Percentiles rank a stretch among this genome's conserved stretches.
Conservation (phyloP, 2,329 filamentous ascomycete genomes). For the Blastomyces emzantsi region DNA sequence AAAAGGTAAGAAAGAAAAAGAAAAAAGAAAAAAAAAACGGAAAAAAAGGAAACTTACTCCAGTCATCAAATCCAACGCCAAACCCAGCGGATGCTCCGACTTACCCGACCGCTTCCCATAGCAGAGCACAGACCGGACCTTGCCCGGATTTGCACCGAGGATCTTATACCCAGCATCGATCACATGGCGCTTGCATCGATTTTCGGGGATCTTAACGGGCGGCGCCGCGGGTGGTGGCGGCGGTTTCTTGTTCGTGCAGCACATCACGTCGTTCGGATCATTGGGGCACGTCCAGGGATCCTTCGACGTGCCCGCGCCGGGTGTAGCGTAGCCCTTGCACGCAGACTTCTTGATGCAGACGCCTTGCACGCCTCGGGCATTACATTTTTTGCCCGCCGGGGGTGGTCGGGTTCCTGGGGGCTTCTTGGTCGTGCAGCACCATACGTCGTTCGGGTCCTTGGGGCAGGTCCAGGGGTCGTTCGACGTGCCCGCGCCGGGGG, state of each 20-base stretch:
- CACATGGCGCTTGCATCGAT: conserved; percentile 2
- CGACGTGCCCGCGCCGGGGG: not conserved
- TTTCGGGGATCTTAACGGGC: not conserved
- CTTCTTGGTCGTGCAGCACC: not conserved
- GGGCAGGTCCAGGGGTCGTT: not conserved
- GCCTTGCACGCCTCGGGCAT: not conserved
- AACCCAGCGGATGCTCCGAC: not conserved
- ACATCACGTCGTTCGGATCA: not conserved
- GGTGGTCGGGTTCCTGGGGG: not conserved
- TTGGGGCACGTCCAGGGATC: not conserved
- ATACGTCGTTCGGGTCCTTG: not conserved
- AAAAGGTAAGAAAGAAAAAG: too few species aligned
- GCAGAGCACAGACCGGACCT: not conserved
- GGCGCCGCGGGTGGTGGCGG: not conserved
- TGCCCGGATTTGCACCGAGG: conserved; percentile 2
- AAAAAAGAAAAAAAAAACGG: too few species aligned
- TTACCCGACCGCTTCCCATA: not conserved
- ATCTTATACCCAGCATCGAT: conserved; percentile 4
- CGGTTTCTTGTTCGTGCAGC: conserved; percentile 3
- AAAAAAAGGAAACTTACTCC: not conserved
- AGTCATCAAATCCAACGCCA: conserved; percentile 6
- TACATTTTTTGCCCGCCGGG: not conserved
- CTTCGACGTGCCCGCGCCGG: not conserved
- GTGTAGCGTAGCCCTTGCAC: not conserved
- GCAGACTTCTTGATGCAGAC: conserved; percentile 1